Base-by-base conservation (phyloP, 495 filamentous ascomycete genomes). In the Daldinia bambusicola region DNA sequence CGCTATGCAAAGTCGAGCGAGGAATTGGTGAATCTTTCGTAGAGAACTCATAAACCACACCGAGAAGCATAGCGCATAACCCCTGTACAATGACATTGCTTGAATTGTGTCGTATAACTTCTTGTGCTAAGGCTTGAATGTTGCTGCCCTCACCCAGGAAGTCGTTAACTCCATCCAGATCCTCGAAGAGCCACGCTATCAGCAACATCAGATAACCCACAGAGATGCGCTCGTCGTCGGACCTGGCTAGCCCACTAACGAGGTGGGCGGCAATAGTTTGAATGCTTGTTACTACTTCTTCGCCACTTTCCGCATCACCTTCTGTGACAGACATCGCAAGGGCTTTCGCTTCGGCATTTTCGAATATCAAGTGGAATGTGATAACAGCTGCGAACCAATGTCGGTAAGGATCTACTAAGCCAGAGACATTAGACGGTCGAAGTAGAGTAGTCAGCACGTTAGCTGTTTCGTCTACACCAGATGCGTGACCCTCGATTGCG, bases 1-100 rank as follows among this genome's bases (percentile, higher is more conserved):
- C 87, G 38, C 91, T 89, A 74, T 95, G 92, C 53, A 98, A 82
- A 7, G 91, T 94, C 26, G 88, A 86, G 57, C 95, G 89, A 9
- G 95, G 88, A 61, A 98, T 89, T 5, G 96, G 94, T 0, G 94
- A 98, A 77, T 98, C 94, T 75, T 97, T 97, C 9, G 94, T 97
- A 18, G 94, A 98, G 72, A 98, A 99, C 74, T 99, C 95, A 75
- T 98, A 99, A 26, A 97, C 83, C 36, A 97, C 91, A 37, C 94
- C 96, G 4, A 97, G 82, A 3, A 98, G 81, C 70, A 92, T 87
- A 12, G 93, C 91, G 77, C 90, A 94, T 18, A 99, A 83, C 1
- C 95, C 95, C 68, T 92, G 90, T 20, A 93, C 84, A 50, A 97
- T 81, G 37, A 83, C 80, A 61, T 88, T 88, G 57, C 88, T 86